Base-by-base conservation (phyloP, 495 filamentous ascomycete genomes). In the Trichoderma reesei region DNA sequence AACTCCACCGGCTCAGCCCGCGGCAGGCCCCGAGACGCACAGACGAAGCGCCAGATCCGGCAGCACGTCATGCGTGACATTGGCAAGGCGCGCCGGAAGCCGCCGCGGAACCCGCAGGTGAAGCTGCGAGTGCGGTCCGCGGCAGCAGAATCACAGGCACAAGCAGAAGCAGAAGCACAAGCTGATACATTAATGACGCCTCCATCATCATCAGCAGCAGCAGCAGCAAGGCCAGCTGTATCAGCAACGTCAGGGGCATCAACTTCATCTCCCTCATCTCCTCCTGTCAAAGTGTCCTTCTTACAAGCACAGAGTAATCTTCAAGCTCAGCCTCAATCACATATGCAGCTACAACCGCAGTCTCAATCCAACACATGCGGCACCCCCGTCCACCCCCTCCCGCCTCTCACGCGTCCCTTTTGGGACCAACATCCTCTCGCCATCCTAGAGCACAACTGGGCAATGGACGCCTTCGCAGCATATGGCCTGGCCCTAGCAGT, bases 31-130 rank as follows among this genome's bases (percentile, higher is more conserved):
- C 51, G 51, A 9, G 51, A 56, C 34, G 20, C 16, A 13, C 3
- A 31, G 9, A 56, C 51, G 3, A 34, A 31, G 26, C 51, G 51
- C 51, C 51, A 34, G 8, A 56, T 56, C 11, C 51, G 51, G 7
- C 51, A 56, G 26, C 51, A 56, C 16, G 51, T 56, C 20, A 56
- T 56, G 51, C 51, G 51, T 4, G 31, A 56, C 26, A 56, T 56
- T 56, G 51, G 51, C 8, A 56, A 16, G 11, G 51, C 51, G 10
- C 51, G 51, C 5, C 51, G 51, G 51, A 56, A 56, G 51, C 51
- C 51, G 31, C 51, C 14, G 11, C 51, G 51, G 2, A 56, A 56
- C 9, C 51, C 51, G 3, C 51, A 56, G 8, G 51, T 56, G 2
- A 31, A 56, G 2, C 26, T 56, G 9, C 2, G 11, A 33, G 51